Percentiles rank a stretch among this genome's conserved stretches.
Conservation (phyloP, 208 protist genomes). For the Leishmania gerbilli region DNA sequence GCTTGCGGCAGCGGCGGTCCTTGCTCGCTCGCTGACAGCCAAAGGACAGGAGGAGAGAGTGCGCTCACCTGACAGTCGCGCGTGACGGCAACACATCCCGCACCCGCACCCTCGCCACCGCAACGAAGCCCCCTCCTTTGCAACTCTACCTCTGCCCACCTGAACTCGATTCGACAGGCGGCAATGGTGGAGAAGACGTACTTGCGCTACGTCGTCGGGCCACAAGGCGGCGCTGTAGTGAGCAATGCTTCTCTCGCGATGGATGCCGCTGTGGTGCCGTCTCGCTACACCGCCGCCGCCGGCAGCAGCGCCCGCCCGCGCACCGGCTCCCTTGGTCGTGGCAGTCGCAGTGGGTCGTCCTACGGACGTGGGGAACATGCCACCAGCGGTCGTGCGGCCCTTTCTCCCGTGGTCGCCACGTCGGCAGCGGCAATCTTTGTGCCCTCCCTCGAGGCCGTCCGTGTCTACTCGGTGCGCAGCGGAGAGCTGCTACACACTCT, state of each 20-base stretch:
- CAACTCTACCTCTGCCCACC: too few species aligned
- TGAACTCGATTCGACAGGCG: background rate
- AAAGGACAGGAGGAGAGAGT: background rate
- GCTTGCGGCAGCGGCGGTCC: background rate
- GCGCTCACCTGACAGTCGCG: background rate
- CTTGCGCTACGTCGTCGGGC: slow-evolving; percentile 83
- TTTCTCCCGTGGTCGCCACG: slow-evolving; percentile 9
- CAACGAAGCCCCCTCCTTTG: background rate
- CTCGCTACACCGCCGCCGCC: slow-evolving; percentile 30
- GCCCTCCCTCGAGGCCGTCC: slow-evolving; percentile 84
- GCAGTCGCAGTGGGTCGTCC: slow-evolving; percentile 2
- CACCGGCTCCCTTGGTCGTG: background rate
- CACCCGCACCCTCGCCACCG: background rate
- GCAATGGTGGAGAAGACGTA: slow-evolving; percentile 91
- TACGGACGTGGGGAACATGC: background rate
- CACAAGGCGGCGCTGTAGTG: slow-evolving; percentile 71
- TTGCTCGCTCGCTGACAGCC: background rate
- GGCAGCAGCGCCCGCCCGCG: background rate
- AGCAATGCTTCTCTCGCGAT: slow-evolving; percentile 69
- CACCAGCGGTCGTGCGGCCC: background rate
- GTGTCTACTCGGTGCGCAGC: slow-evolving; percentile 79
- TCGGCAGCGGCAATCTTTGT: slow-evolving; percentile 64
- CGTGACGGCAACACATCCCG: background rate
- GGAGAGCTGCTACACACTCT: slow-evolving; percentile 73
- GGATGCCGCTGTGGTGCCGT: slow-evolving; percentile 43